Percentiles rank a stretch among this genome's conserved stretches.
phyloP scores from a whole-genome alignment of 257 asterid species.

The Solanum paucissectum region DNA sequence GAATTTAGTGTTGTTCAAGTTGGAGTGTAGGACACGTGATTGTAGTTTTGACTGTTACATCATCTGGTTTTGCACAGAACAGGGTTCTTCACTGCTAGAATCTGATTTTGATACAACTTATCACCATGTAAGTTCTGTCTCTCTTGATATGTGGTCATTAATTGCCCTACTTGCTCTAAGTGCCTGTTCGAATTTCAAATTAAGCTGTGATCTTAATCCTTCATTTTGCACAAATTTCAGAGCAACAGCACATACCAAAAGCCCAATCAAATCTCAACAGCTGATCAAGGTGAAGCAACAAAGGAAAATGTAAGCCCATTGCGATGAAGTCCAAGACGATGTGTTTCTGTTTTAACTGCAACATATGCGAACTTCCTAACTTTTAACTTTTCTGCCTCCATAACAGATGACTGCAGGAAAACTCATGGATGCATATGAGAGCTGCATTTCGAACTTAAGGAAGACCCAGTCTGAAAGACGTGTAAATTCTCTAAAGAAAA shows the following conservation, averaged over 20 bases:
- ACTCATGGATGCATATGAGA: constrained; percentile 58
- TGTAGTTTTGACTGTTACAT: constrained; percentile 7
- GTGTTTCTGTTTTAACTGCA: background rate
- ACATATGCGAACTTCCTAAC: background rate
- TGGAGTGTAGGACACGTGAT: background rate
- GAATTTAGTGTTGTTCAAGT: background rate
- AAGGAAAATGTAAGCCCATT: constrained; percentile 35
- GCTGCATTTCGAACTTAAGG: constrained; percentile 49
- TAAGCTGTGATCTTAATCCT: background rate
- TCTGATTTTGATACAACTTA: constrained; percentile 22
- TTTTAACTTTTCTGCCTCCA: constrained; percentile 9
- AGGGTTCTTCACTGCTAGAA: constrained; percentile 20
- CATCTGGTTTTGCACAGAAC: constrained; percentile 42
- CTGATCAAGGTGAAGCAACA: constrained; percentile 18
- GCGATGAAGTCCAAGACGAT: background rate
- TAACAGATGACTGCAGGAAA: constrained; percentile 60
- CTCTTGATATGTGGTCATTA: background rate
- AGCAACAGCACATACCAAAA: constrained; percentile 20
- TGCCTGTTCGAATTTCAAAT: background rate
- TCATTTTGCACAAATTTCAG: constrained; percentile 24
- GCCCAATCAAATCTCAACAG: constrained; percentile 21
- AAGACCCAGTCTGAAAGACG: constrained; percentile 55
- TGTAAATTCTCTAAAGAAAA: constrained; percentile 43
- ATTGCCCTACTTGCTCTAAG: background rate
- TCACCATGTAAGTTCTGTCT: constrained; percentile 13